Base-by-base conservation (phyloP, 2,329 filamentous ascomycete genomes). In the Neopestalotiopsis sp. region DNA sequence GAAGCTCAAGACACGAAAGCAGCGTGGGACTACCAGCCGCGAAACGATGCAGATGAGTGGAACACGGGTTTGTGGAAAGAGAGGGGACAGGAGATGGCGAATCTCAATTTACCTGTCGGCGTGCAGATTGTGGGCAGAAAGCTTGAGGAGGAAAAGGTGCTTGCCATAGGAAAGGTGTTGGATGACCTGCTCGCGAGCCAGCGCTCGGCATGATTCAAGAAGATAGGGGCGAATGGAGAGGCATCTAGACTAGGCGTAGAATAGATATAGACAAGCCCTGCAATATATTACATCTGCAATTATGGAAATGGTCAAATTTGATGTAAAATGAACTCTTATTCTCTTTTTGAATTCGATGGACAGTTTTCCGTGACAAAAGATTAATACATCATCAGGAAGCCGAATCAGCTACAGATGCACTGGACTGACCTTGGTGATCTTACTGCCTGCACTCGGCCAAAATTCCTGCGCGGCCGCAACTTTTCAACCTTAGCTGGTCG, bases 101-200 rank as follows among this genome's bases (percentile, higher is more conserved):
- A 70, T 12, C 72, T 80, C 1, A 80, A 79, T 0, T 78, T 86
- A 65, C 86, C 87, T 0, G 81, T 90, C 7, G 84, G 84, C 2
- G 69, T 90, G 40, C 87, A 90, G 75, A 79, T 89, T 28, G 80
- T 88, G 13, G 84, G 84, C 5, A 79, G 81, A 30, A 84, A 82
- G 66, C 78, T 87, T 17, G 82, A 89, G 60, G 87, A 90, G 69
- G 88, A 90, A 74, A 88, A 83, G 74, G 79, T 88, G 0, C 73
- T 89, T 13, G 85, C 82, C 2, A 78, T 81, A 64, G 83, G 81
- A 0, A 73, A 76, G 20, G 70, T 82, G 0, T 69, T 83, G 0
- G 77, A 82, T 49, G 75, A 75, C 65, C 52, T 77, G 32, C 66
- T 78, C 10, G 6, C 17, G 14, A 10, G 40, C 40, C 20, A 4